Evolutionary conservation across 371 early-diverging fungal genomes (phyloP), one percentile per base, ranked within the genome.

Genomic region (Mucor velutinosus): DNA sequence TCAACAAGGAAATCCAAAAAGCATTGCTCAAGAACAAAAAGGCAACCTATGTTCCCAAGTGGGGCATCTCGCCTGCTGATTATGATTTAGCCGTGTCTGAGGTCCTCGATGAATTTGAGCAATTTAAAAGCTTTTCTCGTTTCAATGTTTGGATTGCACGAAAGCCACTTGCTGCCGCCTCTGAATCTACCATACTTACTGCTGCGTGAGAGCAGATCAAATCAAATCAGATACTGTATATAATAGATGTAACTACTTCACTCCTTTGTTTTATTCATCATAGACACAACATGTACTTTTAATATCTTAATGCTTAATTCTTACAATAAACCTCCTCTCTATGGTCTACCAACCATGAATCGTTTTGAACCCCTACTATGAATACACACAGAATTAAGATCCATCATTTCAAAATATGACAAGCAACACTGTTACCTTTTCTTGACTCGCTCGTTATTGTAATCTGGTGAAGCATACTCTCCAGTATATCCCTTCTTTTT

Each of bases 1-100:
- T 83, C 61, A 83, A 83, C 57, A 80, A 81, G 65, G 81, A 83
- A 58, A 74, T 78, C 6, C 77, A 83, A 63, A 79, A 79, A 30
- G 69, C 79, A 1, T 66, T 64, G 14, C 64, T 83, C 25, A 68
- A 72, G 37, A 79, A 76, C 61, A 76, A 73, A 30, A 79, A 77
- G 62, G 43, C 51, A 12, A 70, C 66, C 14, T 75, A 77, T 60
- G 70, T 74, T 0, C 53, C 63, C 7, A 73, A 77, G 55, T 83
- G 83, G 83, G 76, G 79, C 15, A 77, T 83, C 14, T 60, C 81
- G 7, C 45, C 73, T 14, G 76, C 73, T n/a, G 83, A 80, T 15
- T 83, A 77, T 55, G 83, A 83, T 66, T 45, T 73, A 35, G 81
- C 81, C 15, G 73, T 77, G 3, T 63, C 73, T 27, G 79, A 81